Evolutionary conservation across 208 protist species (phyloP), one percentile per base, ranked within the genome.

Genomic region (Leishmania major): DNA sequence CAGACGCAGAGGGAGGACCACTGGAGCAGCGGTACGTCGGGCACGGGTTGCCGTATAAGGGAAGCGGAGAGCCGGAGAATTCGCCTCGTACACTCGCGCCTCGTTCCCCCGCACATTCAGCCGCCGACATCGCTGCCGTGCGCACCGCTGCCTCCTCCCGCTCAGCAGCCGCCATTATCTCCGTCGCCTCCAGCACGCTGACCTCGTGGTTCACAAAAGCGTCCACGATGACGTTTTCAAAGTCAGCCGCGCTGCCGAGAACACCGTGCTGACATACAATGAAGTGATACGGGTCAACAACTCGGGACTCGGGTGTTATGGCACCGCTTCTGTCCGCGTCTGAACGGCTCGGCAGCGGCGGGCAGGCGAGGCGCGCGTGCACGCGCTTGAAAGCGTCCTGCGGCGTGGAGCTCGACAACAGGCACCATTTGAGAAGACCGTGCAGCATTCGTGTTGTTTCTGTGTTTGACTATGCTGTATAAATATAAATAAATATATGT

Each of bases 221-320:
- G 28, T 84, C 84, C 2, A 67, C 73, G 51, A 92, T 81, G 66
- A 94, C 53, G 62, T 82, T 78, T 51, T 91, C 78, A 43, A 96
- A 90, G 60, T 94, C 90, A 25, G 57, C 77, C 4, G 86, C 77
- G 78, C 77, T 88, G 76, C 84, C 89, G 60, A 92, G 84, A 7
- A 96, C 76, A 43, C 92, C 92, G 70, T 96, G 92, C 77, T 96
- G 92, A 35, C 90, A 87, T 10, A 96, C 79, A 47, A 96, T 80
- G 77, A 96, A 89, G 75, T 94, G 89, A 60, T 90, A 84, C 8
- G 87, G 84, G n/a, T 92, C 88, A 10, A 87, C 70, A 3, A 92
- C 53, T n/a, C 69, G 69, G 6, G 62, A 40, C 22, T 47, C 47
- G 22, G 55, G 45, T 59, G 15, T 0, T 17, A 19, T 4, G 10